Evolutionary conservation across 2,329 filamentous ascomycete species (phyloP).

Genomic region (Penicillium sp.): DNA sequence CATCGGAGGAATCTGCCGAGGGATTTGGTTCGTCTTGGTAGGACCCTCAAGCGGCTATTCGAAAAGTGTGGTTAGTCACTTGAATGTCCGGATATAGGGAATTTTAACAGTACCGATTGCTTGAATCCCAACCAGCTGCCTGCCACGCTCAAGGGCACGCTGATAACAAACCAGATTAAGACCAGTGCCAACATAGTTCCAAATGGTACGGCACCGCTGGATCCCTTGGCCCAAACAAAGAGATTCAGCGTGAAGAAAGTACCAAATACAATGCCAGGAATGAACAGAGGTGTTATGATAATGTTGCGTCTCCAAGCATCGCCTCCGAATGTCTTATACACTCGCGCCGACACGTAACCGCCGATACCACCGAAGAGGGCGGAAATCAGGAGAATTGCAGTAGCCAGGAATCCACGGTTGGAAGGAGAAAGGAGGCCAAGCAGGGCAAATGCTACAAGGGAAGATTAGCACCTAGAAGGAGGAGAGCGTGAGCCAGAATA

Average conservation of each 20-base stretch:
- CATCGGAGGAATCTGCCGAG: conserved; percentile 85
- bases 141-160: conserved; percentile 81
- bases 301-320: conserved; percentile 96
- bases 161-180: conserved; percentile 95
- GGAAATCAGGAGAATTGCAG: conserved; percentile 89
- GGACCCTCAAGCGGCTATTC: conserved; percentile 66
- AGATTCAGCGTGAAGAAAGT: conserved; percentile 93
- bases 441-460: conserved; percentile 67
- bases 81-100: neutral
- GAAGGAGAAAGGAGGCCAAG: conserved; percentile 93
- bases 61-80: conserved; percentile 7
- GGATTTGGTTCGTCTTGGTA: conserved; percentile 95
- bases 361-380: conserved; percentile 89
- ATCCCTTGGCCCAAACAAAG: conserved; percentile 90
- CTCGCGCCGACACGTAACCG: conserved; percentile 80
- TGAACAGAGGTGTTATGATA: conserved; percentile 75
- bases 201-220: conserved; percentile 91
- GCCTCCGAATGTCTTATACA: conserved; percentile 93
- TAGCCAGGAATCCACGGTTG: conserved; percentile 89
- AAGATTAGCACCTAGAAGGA: conserved; percentile 7
- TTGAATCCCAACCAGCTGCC: conserved; percentile 95
- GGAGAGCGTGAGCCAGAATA: conserved; percentile 4
- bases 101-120: conserved; percentile 47
- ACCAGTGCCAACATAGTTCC: conserved; percentile 94
- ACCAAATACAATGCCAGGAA: conserved; percentile 81